Evolutionary conservation across 257 asterid species (phyloP).

Genomic region (Solanum corneliomulleri): DNA sequence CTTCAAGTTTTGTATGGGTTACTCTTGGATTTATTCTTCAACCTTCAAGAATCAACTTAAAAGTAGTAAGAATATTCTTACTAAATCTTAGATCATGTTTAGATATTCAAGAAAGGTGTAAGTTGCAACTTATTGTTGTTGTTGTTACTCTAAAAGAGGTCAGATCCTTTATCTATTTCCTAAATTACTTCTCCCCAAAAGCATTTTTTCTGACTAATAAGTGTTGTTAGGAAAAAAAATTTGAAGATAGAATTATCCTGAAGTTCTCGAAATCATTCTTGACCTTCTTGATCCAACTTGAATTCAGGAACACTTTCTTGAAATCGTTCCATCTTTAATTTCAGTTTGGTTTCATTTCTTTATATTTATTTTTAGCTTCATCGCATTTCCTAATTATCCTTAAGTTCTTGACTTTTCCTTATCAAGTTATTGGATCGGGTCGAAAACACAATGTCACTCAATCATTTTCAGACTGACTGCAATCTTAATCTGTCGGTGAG

Average conservation of each 20-base stretch:
- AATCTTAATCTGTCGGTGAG: not conserved
- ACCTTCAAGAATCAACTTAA: not conserved
- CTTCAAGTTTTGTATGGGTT: not conserved
- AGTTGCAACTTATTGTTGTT: not conserved
- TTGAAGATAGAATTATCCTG: not conserved
- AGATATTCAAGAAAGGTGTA: not conserved
- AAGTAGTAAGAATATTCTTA: not conserved
- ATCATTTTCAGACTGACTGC: not conserved
- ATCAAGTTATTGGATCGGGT: not conserved
- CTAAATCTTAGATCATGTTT: not conserved
- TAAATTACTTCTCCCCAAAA: not conserved
- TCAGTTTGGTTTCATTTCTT: not conserved
- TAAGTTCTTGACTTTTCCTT: not conserved
- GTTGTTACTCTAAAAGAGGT: not conserved
- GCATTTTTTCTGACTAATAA: not conserved
- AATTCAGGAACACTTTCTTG: not conserved
- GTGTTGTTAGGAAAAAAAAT: not conserved
- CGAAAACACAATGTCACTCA: not conserved
- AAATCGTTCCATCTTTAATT: not conserved
- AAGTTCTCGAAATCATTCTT: not conserved
- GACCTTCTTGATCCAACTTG: not conserved
- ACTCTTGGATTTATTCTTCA: not conserved
- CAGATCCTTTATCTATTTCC: not conserved
- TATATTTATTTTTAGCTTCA: not conserved
- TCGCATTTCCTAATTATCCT: not conserved